Percentiles rank a stretch among this genome's conserved stretches.
Evolutionary conservation across 2,329 filamentous ascomycete genomes (phyloP).

Genomic region (Leptodontidium sp.): DNA sequence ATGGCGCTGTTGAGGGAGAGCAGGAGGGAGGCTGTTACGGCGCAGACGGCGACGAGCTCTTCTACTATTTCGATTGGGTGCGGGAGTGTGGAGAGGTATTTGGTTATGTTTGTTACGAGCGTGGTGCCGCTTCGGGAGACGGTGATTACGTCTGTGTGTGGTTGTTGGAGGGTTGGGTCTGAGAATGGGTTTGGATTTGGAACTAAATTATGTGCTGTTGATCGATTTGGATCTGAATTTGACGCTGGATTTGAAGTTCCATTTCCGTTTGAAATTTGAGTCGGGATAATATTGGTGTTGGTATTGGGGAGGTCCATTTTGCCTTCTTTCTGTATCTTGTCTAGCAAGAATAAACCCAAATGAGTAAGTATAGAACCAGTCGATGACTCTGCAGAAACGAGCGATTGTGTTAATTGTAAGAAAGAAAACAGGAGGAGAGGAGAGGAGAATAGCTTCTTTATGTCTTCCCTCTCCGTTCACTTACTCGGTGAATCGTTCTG

Average conservation of each 20-base stretch:
- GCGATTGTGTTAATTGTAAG: constrained; percentile 10
- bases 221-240: not conserved
- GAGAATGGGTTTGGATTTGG: constrained; percentile 1
- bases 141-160: constrained; percentile 8
- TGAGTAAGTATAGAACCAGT: not conserved
- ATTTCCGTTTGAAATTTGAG: not conserved
- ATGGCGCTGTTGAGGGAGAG: constrained; percentile 23
- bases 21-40: constrained; percentile 28
- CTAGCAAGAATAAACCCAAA: constrained; percentile 13
- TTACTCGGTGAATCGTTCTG: not conserved
- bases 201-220: not conserved
- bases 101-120: constrained; percentile 27
- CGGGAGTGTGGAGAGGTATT: constrained; percentile 33
- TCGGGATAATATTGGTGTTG: not conserved
- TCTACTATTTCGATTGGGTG: constrained; percentile 34
- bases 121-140: constrained; percentile 16
- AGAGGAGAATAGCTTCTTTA: not conserved
- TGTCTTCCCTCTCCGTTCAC: not conserved
- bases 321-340: constrained; percentile 4
- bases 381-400: not conserved
- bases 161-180: not conserved
- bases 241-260: not conserved
- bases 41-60: constrained; percentile 29
- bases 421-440: not conserved
- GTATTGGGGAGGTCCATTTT: constrained; percentile 8